Evolutionary conservation across 2,329 filamentous ascomycete species (phyloP).

Genomic region (Trichoderma sp.): DNA sequence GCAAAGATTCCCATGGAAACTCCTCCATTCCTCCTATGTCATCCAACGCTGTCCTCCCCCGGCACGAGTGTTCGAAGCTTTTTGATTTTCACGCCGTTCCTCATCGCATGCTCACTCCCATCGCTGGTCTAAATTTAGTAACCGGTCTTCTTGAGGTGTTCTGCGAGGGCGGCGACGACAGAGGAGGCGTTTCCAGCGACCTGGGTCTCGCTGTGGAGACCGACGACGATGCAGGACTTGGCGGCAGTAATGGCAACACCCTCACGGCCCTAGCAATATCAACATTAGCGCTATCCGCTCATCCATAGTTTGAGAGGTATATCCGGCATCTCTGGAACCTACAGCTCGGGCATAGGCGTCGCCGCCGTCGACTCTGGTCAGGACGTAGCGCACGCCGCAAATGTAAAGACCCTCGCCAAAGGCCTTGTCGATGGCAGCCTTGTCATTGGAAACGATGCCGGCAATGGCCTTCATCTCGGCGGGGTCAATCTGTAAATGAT

Average conservation of each 20-base stretch:
- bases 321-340: slow-evolving; percentile 34
- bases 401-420: slow-evolving; percentile 74
- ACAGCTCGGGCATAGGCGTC: slow-evolving; percentile 88
- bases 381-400: slow-evolving; percentile 75
- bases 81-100: slow-evolving; percentile 11
- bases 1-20: slow-evolving; percentile 24
- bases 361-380: slow-evolving; percentile 74
- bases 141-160: slow-evolving; percentile 78
- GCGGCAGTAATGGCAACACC: slow-evolving; percentile 86
- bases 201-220: slow-evolving; percentile 76
- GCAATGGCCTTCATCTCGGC: slow-evolving; percentile 62
- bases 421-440: slow-evolving; percentile 62
- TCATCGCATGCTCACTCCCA: not conserved
- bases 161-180: slow-evolving; percentile 79
- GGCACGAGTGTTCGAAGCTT: not conserved
- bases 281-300: slow-evolving; percentile 1
- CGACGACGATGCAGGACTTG: slow-evolving; percentile 82
- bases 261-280: slow-evolving; percentile 63
- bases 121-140: slow-evolving; percentile 59
- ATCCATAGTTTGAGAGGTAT: too few species aligned
- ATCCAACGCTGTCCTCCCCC: slow-evolving; percentile 14
- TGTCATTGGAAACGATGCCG: slow-evolving; percentile 51
- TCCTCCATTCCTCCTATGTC: slow-evolving; percentile 5
- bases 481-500: slow-evolving; percentile 40
- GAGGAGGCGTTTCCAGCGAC: slow-evolving; percentile 74